Evolutionary conservation across 2,329 filamentous ascomycete genomes (phyloP).

Genomic region (Cytospora mali): DNA sequence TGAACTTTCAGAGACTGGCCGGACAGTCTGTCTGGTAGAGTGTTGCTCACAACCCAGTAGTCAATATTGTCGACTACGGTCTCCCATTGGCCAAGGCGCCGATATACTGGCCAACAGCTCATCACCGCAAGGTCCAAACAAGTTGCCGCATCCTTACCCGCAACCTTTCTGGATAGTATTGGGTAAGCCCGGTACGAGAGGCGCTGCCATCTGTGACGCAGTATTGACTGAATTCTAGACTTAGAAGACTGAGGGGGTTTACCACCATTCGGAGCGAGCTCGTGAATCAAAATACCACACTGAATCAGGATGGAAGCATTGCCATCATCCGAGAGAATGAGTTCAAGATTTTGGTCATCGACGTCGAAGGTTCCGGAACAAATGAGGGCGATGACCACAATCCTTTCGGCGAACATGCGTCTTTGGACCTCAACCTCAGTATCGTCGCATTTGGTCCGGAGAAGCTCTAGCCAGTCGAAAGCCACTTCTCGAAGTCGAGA

Average conservation of each 20-base stretch:
- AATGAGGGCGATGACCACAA: constrained; percentile 45
- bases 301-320: constrained; percentile 40
- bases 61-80: neutral
- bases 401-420: constrained; percentile 37
- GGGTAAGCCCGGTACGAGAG: constrained; percentile 31
- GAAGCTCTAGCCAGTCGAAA: constrained; percentile 43
- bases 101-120: constrained; percentile 36
- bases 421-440: constrained; percentile 35
- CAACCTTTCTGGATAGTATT: constrained; percentile 29
- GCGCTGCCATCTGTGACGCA: constrained; percentile 34
- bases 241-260: neutral
- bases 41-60: constrained; percentile 33
- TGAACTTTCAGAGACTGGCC: constrained; percentile 38
- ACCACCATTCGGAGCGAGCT: neutral
- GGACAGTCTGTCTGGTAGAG: neutral
- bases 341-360: constrained; percentile 37
- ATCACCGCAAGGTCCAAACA: constrained; percentile 34
- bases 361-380: constrained; percentile 50
- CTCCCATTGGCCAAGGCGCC: constrained; percentile 12
- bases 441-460: constrained; percentile 36
- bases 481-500: constrained; percentile 37
- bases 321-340: constrained; percentile 32
- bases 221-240: constrained; percentile 29
- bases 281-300: constrained; percentile 15
- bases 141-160: neutral